Evolutionary conservation across 177 flowering plant genomes (phyloP).

Genomic region (Vitis hybrid): DNA sequence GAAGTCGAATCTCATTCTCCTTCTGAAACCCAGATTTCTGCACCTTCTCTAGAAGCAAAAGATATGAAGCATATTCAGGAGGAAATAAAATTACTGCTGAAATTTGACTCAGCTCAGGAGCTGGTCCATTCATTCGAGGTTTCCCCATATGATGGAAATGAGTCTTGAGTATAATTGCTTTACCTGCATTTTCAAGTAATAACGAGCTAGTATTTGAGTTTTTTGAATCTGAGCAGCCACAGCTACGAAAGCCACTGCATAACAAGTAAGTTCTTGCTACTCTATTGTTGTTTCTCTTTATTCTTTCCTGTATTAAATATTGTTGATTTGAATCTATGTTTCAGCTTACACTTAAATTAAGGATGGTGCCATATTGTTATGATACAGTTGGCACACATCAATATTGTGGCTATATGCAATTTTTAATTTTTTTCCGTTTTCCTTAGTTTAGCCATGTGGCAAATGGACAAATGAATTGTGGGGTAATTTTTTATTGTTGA

Average conservation of each 20-base stretch:
- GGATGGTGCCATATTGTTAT: too few relatives aligned
- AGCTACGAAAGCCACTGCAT: conserved; percentile 14
- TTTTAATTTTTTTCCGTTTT: too few relatives aligned
- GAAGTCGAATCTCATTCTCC: background rate
- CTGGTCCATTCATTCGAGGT: background rate
- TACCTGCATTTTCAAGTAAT: conserved; percentile 3
- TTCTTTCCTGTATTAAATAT: too few relatives aligned
- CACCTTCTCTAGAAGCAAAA: too few relatives aligned
- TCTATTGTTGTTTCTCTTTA: background rate
- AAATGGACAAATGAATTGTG: too few relatives aligned
- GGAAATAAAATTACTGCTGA: background rate
- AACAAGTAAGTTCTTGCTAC: conserved; percentile 8
- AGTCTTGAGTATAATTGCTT: background rate
- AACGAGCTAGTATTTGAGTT: conserved; percentile 17
- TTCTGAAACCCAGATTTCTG: too few relatives aligned
- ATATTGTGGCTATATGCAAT: too few relatives aligned
- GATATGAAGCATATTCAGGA: background rate
- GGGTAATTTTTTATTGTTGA: too few relatives aligned
- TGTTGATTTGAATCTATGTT: too few relatives aligned
- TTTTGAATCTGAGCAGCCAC: conserved; percentile 21
- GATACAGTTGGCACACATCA: too few relatives aligned
- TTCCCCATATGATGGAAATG: conserved; percentile 1
- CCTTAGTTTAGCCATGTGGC: too few relatives aligned
- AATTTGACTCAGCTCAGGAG: background rate
- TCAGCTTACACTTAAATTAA: too few relatives aligned